A percentile compares a stretch with the other conserved stretches of the same genome.
These are phyloP conservation scores for Monosporascus sp. DNA, from an alignment of 2,329 filamentous ascomycete species.

Conservation along the genomic window DNA sequence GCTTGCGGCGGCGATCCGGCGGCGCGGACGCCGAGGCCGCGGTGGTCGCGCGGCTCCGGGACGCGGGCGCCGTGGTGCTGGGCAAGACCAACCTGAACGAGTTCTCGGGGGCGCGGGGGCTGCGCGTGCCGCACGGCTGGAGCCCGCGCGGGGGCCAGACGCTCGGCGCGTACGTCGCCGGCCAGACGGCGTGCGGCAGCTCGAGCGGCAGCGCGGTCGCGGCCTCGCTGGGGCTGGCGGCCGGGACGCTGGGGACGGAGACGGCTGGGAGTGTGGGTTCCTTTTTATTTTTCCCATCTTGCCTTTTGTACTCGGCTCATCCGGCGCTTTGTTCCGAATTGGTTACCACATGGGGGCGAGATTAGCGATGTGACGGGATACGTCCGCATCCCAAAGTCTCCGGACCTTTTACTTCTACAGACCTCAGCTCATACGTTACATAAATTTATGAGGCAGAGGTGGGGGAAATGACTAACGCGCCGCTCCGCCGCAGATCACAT, in stretches of 20 bases:
- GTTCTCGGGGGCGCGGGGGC: slow-evolving; percentile 53
- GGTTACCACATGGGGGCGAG: too few relatives aligned
- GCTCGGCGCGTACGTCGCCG: slow-evolving; percentile 52
- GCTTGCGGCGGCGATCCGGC: background rate
- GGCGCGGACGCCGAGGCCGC: slow-evolving; percentile 23
- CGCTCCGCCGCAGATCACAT: slow-evolving; percentile 38
- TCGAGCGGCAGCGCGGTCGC: slow-evolving; percentile 57
- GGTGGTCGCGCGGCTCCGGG: slow-evolving; percentile 47
- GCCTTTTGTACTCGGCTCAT: too few relatives aligned
- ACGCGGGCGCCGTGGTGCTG: slow-evolving; percentile 51
- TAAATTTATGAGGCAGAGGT: too few relatives aligned
- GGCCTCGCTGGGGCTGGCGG: slow-evolving; percentile 53
- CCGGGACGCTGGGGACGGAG: slow-evolving; percentile 56
- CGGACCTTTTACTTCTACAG: too few relatives aligned
- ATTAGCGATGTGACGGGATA: too few relatives aligned
- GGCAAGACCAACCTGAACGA: slow-evolving; percentile 56
- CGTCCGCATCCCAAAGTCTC: too few relatives aligned
- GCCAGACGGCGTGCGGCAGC: slow-evolving; percentile 56
- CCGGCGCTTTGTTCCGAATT: too few relatives aligned
- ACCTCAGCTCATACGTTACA: too few relatives aligned
- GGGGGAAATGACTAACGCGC: too few relatives aligned
- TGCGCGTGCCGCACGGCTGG: slow-evolving; percentile 55
- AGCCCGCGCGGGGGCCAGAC: slow-evolving; percentile 57
- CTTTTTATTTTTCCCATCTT: accelerated
- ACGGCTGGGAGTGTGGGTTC: slow-evolving; percentile 47